phyloP scores from a whole-genome alignment of 1,284 basidiomycete species.

The Bjerkandera adusta region DNA sequence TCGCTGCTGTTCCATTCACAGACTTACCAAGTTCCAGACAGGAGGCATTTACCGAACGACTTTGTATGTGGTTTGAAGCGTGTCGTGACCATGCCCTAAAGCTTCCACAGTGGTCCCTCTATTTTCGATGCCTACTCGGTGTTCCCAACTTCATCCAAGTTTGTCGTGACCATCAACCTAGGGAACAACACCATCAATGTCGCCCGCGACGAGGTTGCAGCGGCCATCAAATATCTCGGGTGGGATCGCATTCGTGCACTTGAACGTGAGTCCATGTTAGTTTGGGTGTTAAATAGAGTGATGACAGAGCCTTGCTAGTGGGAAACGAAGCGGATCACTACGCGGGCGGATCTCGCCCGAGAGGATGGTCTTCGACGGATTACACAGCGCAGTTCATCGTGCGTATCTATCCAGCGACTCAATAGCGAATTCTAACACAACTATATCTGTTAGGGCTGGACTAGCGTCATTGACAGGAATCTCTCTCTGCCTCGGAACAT shows the following conservation, averaged over 20 bases:
- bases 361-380: slow-evolving; percentile 29
- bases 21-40: slow-evolving; percentile 24
- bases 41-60: slow-evolving; percentile 33
- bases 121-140: slow-evolving; percentile 30
- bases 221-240: slow-evolving; percentile 30
- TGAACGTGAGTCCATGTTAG: slow-evolving; percentile 29
- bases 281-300: background rate
- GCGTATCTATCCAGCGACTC: slow-evolving; percentile 2
- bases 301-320: slow-evolving; percentile 21
- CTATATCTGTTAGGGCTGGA: slow-evolving; percentile 27
- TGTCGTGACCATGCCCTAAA: background rate
- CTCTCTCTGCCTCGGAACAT: slow-evolving; percentile 28
- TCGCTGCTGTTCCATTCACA: background rate
- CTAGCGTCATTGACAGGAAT: slow-evolving; percentile 25
- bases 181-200: slow-evolving; percentile 34
- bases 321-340: slow-evolving; percentile 39
- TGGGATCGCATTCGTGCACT: slow-evolving; percentile 31
- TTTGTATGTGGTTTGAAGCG: slow-evolving; percentile 22
- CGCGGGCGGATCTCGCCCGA: slow-evolving; percentile 25
- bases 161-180: slow-evolving; percentile 33
- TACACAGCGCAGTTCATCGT: slow-evolving; percentile 33
- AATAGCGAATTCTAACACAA: background rate
- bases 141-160: slow-evolving; percentile 31
- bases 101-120: slow-evolving; percentile 27
- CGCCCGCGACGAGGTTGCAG: slow-evolving; percentile 29